Base-by-base conservation (phyloP, 345 rosid genomes). In the Brassica nigra region DNA sequence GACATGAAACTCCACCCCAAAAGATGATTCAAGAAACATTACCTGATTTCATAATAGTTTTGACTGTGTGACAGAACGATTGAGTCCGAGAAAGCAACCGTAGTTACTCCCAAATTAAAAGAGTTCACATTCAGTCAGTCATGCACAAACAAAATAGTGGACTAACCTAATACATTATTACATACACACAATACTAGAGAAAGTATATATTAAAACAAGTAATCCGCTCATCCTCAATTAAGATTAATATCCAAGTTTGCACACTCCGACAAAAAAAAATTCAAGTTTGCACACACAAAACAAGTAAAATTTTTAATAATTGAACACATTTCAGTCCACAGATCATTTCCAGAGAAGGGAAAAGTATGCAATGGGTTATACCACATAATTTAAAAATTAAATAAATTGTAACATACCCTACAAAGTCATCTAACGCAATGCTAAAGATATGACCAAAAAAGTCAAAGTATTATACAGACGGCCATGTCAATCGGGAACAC, bases 1-100 rank as follows among this genome's bases (percentile, higher is more conserved):
- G 82, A 80, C 82, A 79, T 59, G 12, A 33, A 49, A 70, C 78
- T 79, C 67, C 44, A 78, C 39, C 82, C 82, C 47, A 31, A 64
- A 66, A 73, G 57, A 73, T 62, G 65, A 57, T 62, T 78, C 82
- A 73, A 66, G 54, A 66, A 66, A 79, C 82, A 66, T 73, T 79
- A 31, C 78, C 70, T 78, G 62, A 78, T 73, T 73, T 73, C 67
- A 42, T 55, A 73, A 33, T 73, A 79, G 78, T 68, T 58, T 73
- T 66, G 2, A 66, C 77, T 66, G 16, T 72, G 62, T 18, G 30
- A 30, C 82, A 66, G 66, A 23, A 73, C 34, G 20, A 6, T 31
- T 1, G 2, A 59, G 62, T 59, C 57, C 57, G 73, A 47, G 16
- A 54, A 27, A 44, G 73, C 74, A 73, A 67, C 74, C 33, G 4